Conservation (phyloP, 1,284 basidiomycete species). For the Marasmius oreades region DNA sequence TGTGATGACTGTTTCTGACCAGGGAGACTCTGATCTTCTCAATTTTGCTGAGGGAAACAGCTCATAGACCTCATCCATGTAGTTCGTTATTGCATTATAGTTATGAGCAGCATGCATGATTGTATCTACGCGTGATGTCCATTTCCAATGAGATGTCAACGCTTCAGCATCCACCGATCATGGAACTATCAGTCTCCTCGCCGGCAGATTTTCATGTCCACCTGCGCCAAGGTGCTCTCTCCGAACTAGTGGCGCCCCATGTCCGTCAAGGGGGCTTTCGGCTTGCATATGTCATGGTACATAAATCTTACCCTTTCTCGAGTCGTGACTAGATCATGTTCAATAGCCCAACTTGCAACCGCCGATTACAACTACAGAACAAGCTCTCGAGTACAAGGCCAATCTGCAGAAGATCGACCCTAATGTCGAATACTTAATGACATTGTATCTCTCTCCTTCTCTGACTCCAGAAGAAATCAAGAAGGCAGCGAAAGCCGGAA, state of each 20-base stretch:
- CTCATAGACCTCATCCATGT: not conserved
- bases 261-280: constrained; percentile 87
- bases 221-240: constrained; percentile 84
- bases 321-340: constrained; percentile 14
- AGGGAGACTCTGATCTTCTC: constrained; percentile 95
- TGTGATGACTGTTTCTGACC: constrained; percentile 97
- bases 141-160: not conserved
- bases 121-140: not conserved
- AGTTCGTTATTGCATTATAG: not conserved
- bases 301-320: constrained; percentile 5
- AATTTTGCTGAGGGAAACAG: constrained; percentile 62
- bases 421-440: constrained; percentile 88
- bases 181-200: constrained; percentile 53
- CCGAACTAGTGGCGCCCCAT: constrained; percentile 87
- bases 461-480: constrained; percentile 90
- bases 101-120: not conserved
- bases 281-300: constrained; percentile 96
- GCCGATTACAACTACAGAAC: constrained; percentile 84
- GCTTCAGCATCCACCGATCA: constrained; percentile 18
- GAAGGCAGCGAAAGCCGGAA: constrained; percentile 84
- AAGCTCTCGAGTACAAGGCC: constrained; percentile 80
- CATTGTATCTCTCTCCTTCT: constrained; percentile 89
- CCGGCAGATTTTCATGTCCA: constrained; percentile 98
- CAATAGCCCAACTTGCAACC: constrained; percentile 90
- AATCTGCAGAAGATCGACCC: constrained; percentile 78